Base-by-base conservation (phyloP, 208 protist genomes). In the Tritrichomonas musculus region DNA sequence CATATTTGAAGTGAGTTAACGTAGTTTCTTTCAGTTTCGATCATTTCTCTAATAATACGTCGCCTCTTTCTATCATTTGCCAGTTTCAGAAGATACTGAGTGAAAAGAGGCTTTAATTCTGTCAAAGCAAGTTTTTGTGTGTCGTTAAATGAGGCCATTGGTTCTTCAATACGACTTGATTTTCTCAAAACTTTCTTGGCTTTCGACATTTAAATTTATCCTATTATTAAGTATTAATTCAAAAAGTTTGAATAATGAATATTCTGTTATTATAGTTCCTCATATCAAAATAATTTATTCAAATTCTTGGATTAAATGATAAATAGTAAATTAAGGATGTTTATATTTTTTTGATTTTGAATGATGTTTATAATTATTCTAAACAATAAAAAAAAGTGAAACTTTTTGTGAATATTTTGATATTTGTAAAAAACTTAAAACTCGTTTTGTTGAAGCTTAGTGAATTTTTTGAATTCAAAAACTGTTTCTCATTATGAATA, bases 11-110 rank as follows among this genome's bases (percentile, higher is more conserved):
- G 41, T 22, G n/a, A 25, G 30, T 82, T 41, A 50, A 82, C 73
- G 30, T 47, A 82, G 41, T 82, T 82, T 82, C 73, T 82, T 53
- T 82, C 73, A 9, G 73, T 82, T 44, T 82, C n/a, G 33, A 82
- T 82, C 25, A 82, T 53, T 82, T 82, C 73, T 1, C 14, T 3
- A 41, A 82, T 47, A 53, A 82, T 82, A 30, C n/a, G n/a, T n/a
- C 73, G 3, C 13, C 73, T 9, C 30, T 82, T 82, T 0, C 39
- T 47, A 41, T 82, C 73, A n/a, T 82, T 82, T 1, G 73, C 73
- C n/a, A 44, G 33, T 44, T 36, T 44, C 9, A 75, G 33, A 5
- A 75, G 11, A 75, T 44, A 36, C 17, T 27, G 69, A 27, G 44
- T 75, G 33, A 75, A 36, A 41, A 75, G 44, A 2, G n/a, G 8